phyloP scores from a whole-genome alignment of 495 filamentous ascomycete genomes.

The Penicillium riverlandense region DNA sequence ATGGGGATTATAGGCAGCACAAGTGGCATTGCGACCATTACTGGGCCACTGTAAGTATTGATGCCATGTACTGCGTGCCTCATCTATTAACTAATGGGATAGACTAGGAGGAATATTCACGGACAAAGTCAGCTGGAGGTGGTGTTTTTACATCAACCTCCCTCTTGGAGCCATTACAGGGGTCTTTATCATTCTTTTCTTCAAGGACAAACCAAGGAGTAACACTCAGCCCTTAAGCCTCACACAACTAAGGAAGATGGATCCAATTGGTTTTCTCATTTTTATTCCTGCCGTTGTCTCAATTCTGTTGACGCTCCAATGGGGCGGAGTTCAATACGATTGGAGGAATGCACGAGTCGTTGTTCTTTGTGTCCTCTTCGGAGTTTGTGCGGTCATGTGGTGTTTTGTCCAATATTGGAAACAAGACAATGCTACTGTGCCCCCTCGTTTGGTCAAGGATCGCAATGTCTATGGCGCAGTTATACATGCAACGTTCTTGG shows the following conservation, averaged over 20 bases:
- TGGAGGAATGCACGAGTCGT: constrained; percentile 64
- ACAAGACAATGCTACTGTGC: constrained; percentile 71
- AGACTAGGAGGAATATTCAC: constrained; percentile 51
- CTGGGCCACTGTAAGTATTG: constrained; percentile 55
- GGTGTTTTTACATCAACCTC: constrained; percentile 60
- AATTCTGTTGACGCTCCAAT: constrained; percentile 72
- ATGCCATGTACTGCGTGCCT: neutral
- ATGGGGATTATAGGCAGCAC: constrained; percentile 70
- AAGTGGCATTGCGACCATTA: constrained; percentile 72
- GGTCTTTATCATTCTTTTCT: constrained; percentile 48
- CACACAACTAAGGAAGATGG: constrained; percentile 52
- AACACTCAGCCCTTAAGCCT: constrained; percentile 24
- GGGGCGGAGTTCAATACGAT: constrained; percentile 66
- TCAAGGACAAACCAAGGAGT: constrained; percentile 46
- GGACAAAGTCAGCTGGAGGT: constrained; percentile 51
- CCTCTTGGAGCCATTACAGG: constrained; percentile 62
- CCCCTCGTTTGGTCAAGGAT: constrained; percentile 62
- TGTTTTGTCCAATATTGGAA: constrained; percentile 57
- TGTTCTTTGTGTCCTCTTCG: constrained; percentile 60
- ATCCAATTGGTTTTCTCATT: constrained; percentile 55
- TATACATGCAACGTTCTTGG: constrained; percentile 49
- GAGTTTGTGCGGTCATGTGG: constrained; percentile 54
- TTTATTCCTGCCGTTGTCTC: constrained; percentile 70
- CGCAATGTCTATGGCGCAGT: constrained; percentile 53
- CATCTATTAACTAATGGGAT: neutral